phyloP scores from a whole-genome alignment of 805 yeast species.

The Candida michaelii region DNA sequence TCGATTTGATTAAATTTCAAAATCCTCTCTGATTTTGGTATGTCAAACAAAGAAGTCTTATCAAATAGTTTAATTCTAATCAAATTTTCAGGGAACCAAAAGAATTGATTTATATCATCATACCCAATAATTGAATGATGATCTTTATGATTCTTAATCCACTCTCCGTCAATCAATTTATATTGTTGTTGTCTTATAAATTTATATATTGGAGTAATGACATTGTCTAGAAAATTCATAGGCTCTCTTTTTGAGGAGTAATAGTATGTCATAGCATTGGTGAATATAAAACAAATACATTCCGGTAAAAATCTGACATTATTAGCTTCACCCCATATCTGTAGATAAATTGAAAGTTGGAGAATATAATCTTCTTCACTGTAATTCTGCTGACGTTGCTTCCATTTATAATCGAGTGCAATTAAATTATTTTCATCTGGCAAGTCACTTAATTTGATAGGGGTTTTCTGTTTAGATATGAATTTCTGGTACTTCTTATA shows the following conservation, averaged over 20 bases:
- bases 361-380: conserved; percentile 58
- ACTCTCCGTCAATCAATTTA: conserved; percentile 52
- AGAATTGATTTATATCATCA: conserved; percentile 53
- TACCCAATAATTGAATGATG: conserved; percentile 61
- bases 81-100: conserved; percentile 46
- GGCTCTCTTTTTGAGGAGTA: conserved; percentile 7
- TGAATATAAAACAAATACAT: conserved; percentile 34
- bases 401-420: conserved; percentile 56
- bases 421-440: conserved; percentile 15
- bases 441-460: conserved; percentile 16
- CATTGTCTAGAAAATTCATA: conserved; percentile 29
- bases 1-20: conserved; percentile 27
- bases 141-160: conserved; percentile 63
- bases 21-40: conserved; percentile 33
- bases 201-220: conserved; percentile 51
- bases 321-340: conserved; percentile 79
- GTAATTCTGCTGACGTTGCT: conserved; percentile 54
- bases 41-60: conserved; percentile 27
- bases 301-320: conserved; percentile 55
- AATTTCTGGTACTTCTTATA: conserved; percentile 15
- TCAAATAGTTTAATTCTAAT: conserved; percentile 31
- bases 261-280: conserved; percentile 25
- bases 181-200: conserved; percentile 70
- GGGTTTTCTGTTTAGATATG: conserved; percentile 40
- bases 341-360: conserved; percentile 62